Evolutionary conservation across 345 rosid species (phyloP), one percentile per base, ranked within the genome.

Genomic region (Euphorbia peplus): DNA sequence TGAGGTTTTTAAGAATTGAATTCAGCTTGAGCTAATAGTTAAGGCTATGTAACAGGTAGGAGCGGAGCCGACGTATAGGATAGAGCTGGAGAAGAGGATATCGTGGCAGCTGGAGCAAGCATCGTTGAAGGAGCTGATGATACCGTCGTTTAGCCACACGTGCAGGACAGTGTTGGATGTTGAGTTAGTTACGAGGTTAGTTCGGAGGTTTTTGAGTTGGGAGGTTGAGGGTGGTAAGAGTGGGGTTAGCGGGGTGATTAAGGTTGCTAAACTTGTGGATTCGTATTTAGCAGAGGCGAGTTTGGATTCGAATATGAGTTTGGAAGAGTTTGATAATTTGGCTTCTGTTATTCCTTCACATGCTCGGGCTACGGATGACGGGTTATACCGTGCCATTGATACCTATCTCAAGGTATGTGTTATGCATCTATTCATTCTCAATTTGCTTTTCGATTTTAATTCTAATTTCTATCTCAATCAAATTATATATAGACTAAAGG

Each of bases 101-200:
- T 81, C 96, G 5, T 84, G 89, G 97, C 96, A 89, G 69, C 86
- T 93, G 0, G 98, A 93, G 66, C 89, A 85, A 66, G 96, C 98
- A 55, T 87, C 96, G 0, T 66, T 93, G 47, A 89, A 86, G 69
- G 98, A 93, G 79, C 44, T 93, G 10, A 76, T 93, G 98, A 88
- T 93, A 70, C 98, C 98, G 0, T 91, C 96, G 8, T 93, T 93
- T 8, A 91, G 96, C 72, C 97, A 91, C 76, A 86, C 88, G 4
- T 83, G 90, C 42, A 85, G 83, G 55, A 91, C 93, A 15, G 63
- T 93, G 71, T 81, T 93, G 0, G 98, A 93, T 21, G 85, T 89
- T 4, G 96, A 84, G 85, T 86, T 91, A 0, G 85, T 89, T 53
- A 77, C 74, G 54, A 79, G 97, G 68, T 65, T 93, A 67, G 96